Evolutionary conservation across 495 filamentous ascomycete species (phyloP).

Genomic region (Amniculicola lignicola): DNA sequence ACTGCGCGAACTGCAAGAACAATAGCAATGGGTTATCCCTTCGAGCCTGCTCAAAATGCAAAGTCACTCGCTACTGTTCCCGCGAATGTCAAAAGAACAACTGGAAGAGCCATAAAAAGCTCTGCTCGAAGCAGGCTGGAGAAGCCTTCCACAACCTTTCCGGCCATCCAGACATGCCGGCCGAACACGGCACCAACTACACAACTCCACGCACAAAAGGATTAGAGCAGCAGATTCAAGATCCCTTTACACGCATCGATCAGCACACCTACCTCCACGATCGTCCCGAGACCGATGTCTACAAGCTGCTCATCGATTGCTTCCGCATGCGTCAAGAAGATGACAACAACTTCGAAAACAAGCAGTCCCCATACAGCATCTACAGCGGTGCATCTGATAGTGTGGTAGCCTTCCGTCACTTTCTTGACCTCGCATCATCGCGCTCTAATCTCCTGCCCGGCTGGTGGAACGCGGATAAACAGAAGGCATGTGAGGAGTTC

Average conservation of each 20-base stretch:
- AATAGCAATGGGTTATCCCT: too few species aligned
- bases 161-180: too few species aligned
- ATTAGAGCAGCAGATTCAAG: conserved; percentile 8
- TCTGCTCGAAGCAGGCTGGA: conserved; percentile 32
- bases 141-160: neutral
- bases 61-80: conserved; percentile 46
- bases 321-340: conserved; percentile 51
- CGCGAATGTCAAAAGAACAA: conserved; percentile 47
- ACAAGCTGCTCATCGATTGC: conserved; percentile 48
- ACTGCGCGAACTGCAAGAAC: too few species aligned
- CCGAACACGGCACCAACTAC: conserved; percentile 17
- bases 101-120: conserved; percentile 47
- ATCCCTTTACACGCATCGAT: conserved; percentile 33
- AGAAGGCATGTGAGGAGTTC: conserved; percentile 31
- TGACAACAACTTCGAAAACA: conserved; percentile 34
- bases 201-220: neutral
- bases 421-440: conserved; percentile 32
- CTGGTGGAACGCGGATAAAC: conserved; percentile 45
- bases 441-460: conserved; percentile 38
- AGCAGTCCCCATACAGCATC: conserved; percentile 30
- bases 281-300: conserved; percentile 46
- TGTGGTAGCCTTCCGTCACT: conserved; percentile 32
- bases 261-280: conserved; percentile 42
- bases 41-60: conserved; percentile 49
- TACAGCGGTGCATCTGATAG: conserved; percentile 33